Evolutionary conservation across 176 grass and related monocot species (phyloP).

Genomic region (Juncus effusus): DNA sequence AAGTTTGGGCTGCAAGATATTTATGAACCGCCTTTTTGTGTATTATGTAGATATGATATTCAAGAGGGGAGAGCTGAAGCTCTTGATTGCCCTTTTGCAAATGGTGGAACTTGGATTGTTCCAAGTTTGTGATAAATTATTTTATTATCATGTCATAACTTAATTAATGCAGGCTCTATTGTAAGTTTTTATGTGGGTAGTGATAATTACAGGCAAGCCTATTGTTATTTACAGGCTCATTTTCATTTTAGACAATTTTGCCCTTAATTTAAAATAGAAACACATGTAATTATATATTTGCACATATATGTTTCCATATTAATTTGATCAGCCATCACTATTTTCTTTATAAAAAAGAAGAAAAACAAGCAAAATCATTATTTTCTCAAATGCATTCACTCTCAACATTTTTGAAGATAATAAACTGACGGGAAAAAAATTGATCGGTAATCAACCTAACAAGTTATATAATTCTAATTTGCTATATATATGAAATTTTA

Average conservation of each 20-base stretch:
- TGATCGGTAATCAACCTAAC: too few relatives aligned
- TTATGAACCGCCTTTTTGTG: neutral
- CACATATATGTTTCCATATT: too few relatives aligned
- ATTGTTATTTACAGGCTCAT: neutral
- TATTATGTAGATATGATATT: conserved; percentile 24
- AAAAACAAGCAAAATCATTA: too few relatives aligned
- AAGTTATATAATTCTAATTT: neutral
- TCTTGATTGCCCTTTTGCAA: conserved; percentile 12
- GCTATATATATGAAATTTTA: neutral
- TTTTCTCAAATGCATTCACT: too few relatives aligned
- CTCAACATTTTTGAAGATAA: too few relatives aligned
- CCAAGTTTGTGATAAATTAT: conserved; percentile 21
- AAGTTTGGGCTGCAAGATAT: conserved; percentile 2
- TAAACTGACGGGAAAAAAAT: too few relatives aligned
- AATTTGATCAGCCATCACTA: too few relatives aligned
- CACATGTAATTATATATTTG: too few relatives aligned
- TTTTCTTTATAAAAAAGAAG: too few relatives aligned
- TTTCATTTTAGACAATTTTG: too few relatives aligned
- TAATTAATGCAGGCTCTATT: neutral
- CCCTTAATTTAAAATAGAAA: too few relatives aligned
- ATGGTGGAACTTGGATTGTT: conserved; percentile 26
- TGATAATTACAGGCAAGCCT: too few relatives aligned
- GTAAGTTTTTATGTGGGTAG: neutral
- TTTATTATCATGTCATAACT: neutral
- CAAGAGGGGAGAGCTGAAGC: conserved; percentile 6